Evolutionary conservation across 805 yeast species (phyloP).

Genomic region (Diddensiella transvaalensis): DNA sequence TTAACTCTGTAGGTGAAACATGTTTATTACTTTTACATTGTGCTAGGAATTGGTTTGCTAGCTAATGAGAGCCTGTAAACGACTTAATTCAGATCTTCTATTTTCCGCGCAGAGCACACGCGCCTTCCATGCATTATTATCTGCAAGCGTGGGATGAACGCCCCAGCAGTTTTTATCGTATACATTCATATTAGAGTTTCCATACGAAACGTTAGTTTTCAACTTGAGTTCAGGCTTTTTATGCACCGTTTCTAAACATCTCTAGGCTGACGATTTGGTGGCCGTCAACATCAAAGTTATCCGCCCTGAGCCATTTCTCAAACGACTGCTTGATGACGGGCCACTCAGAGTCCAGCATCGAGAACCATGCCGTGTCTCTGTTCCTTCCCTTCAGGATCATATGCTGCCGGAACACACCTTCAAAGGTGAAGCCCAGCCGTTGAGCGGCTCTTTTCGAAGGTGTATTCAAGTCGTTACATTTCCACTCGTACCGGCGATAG

Average conservation of each 20-base stretch:
- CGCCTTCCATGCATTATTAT: no score
- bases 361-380: constrained; percentile 35
- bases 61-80: no score
- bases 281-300: constrained; percentile 27
- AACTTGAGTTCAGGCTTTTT: no score
- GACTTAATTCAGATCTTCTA: no score
- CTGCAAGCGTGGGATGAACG: no score
- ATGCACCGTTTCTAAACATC: neutral
- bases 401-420: constrained; percentile 33
- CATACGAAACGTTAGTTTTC: no score
- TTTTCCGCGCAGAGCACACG: no score
- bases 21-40: no score
- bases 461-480: constrained; percentile 32
- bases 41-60: no score
- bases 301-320: constrained; percentile 28
- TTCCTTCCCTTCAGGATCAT: constrained; percentile 30
- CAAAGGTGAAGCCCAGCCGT: constrained; percentile 34
- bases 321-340: constrained; percentile 24
- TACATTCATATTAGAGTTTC: no score
- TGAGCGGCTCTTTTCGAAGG: constrained; percentile 33
- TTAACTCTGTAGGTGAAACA: no score
- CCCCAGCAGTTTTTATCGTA: no score
- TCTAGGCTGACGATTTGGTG: constrained; percentile 4
- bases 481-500: constrained; percentile 37
- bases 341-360: constrained; percentile 35